Conservation (phyloP, 768 basidiomycete genomes). For the Boletus edulis region DNA sequence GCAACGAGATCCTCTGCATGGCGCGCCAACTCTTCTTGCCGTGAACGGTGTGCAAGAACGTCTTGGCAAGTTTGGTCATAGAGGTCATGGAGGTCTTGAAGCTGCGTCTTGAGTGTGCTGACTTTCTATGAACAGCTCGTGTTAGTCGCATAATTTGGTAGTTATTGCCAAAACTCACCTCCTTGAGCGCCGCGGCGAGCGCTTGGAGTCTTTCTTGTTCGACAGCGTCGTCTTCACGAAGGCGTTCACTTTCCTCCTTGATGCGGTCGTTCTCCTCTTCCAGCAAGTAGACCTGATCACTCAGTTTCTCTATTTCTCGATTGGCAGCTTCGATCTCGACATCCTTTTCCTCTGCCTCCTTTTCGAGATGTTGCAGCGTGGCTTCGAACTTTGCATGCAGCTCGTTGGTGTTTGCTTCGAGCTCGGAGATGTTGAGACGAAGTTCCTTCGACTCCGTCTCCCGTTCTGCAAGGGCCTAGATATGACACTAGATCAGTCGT, state of each 20-base stretch:
- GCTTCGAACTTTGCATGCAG: constrained; percentile 73
- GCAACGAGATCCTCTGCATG: constrained; percentile 71
- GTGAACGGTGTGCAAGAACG: constrained; percentile 61
- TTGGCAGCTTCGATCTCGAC: constrained; percentile 71
- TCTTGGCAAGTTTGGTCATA: constrained; percentile 66
- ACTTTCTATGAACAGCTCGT: constrained; percentile 56
- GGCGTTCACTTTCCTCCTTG: constrained; percentile 64
- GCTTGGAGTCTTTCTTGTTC: constrained; percentile 69
- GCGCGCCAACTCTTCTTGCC: constrained; percentile 74
- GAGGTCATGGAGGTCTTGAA: constrained; percentile 61
- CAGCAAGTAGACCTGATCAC: constrained; percentile 76
- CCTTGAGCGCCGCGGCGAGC: constrained; percentile 72
- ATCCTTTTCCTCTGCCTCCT: constrained; percentile 78
- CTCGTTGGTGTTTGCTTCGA: constrained; percentile 69
- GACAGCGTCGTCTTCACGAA: constrained; percentile 70
- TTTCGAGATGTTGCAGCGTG: constrained; percentile 72
- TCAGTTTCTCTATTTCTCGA: constrained; percentile 74
- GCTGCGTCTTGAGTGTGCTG: constrained; percentile 55
- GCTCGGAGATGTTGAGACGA: constrained; percentile 68
- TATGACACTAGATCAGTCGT: constrained; percentile 1
- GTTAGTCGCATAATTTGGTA: background rate
- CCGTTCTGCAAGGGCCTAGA: constrained; percentile 70
- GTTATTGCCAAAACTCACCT: constrained; percentile 43
- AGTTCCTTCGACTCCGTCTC: constrained; percentile 78
- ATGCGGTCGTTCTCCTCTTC: constrained; percentile 84